Conservation (phyloP, 1,284 basidiomycete genomes). For the Fistulina hepatica region DNA sequence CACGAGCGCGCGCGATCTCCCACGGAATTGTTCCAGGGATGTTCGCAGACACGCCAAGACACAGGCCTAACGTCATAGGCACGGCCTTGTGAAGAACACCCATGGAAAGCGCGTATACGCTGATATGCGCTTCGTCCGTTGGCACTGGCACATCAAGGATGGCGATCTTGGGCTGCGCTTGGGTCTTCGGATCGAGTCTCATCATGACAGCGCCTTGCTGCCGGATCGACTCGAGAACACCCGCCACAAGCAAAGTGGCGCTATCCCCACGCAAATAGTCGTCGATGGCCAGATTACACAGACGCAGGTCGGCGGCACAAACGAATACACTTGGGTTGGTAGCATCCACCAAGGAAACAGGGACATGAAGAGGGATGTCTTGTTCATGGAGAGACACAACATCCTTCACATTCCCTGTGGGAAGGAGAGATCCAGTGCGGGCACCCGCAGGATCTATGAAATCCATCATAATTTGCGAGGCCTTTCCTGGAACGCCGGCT, state of each 20-base stretch:
- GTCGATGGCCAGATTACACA: slow-evolving; percentile 26
- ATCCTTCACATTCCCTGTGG: slow-evolving; percentile 43
- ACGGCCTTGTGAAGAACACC: slow-evolving; percentile 62
- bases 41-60: slow-evolving; percentile 54
- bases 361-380: slow-evolving; percentile 20
- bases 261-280: slow-evolving; percentile 22
- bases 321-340: slow-evolving; percentile 68
- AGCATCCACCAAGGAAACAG: slow-evolving; percentile 54
- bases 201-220: slow-evolving; percentile 46
- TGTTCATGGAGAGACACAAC: slow-evolving; percentile 17
- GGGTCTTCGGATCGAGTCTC: slow-evolving; percentile 49
- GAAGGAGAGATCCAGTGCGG: slow-evolving; percentile 58
- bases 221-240: slow-evolving; percentile 45
- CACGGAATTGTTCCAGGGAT: slow-evolving; percentile 42
- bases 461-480: slow-evolving; percentile 55
- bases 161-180: slow-evolving; percentile 65
- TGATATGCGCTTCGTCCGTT: slow-evolving; percentile 36
- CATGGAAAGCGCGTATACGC: slow-evolving; percentile 60
- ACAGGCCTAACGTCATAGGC: slow-evolving; percentile 65
- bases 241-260: slow-evolving; percentile 9
- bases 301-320: slow-evolving; percentile 31
- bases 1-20: slow-evolving; percentile 26
- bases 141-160: slow-evolving; percentile 33
- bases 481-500: slow-evolving; percentile 56
- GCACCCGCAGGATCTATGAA: slow-evolving; percentile 59